Evolutionary conservation across 768 basidiomycete species (phyloP), one percentile per base, ranked within the genome.

Genomic region (Tubosaeta sp.): DNA sequence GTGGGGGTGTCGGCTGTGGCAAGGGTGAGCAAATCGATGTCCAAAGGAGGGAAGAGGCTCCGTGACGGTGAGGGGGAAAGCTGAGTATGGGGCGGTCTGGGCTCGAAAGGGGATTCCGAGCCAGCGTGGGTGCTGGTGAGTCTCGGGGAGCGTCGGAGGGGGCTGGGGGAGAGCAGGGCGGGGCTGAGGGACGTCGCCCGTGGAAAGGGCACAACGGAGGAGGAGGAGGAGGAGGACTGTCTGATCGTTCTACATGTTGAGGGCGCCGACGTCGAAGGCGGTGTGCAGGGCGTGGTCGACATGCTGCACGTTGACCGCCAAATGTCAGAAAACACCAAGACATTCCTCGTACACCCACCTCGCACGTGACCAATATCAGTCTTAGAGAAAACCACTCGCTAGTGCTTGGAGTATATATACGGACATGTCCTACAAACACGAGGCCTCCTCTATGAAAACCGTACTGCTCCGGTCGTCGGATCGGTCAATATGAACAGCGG

Each of bases 401-500:
- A 9, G 27, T 27, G 4, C 27, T 27, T 27, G 27, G 29, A 40
- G 41, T 42, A 49, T 67, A 62, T 67, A 57, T 53, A 56, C 46
- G n/a, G 16, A 21, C 40, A 31, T 3, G 38, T 25, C 9, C 39
- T 48, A 49, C 49, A 27, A 22, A 51, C 62, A 60, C 55, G 62
- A 62, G 62, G 56, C 21, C 13, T 30, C 31, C 31, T 47, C 57
- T 65, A 69, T 49, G 66, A 68, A 60, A 66, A 69, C 52, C 48
- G 55, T 51, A 68, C 50, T 30, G 59, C 62, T 29, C 66, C 68
- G 44, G 68, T 69, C 11, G 54, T 52, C 38, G 67, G 64, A 55
- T 68, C 68, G 47, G 68, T 64, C 46, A 70, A 48, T 27, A 55
- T 62, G 55, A 68, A 67, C 45, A 68, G 41, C 30, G 69, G 63